Base-by-base conservation (phyloP, 805 yeast genomes). In the Ogataea polymorpha region DNA sequence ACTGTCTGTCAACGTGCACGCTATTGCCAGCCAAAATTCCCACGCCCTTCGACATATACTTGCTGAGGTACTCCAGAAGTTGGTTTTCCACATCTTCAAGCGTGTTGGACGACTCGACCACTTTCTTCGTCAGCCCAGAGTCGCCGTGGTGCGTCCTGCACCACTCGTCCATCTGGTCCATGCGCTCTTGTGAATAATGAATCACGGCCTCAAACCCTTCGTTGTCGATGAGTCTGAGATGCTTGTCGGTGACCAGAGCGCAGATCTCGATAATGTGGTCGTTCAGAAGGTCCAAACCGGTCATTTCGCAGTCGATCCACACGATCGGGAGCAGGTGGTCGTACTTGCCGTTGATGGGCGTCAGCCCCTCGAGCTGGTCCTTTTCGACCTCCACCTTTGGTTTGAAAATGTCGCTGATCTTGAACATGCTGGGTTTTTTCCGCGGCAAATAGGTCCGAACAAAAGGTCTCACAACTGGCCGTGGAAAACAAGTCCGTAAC, bases 231-330 rank as follows among this genome's bases (percentile, higher is more conserved):
- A 86, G 53, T 39, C 85, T 77, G 46, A 93, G 71, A 44, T 87
- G 67, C 8, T 86, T 88, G 56, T 91, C 96, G 2, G 99, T 93
- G 33, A 93, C 71, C 28, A 91, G 67, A 59, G 96, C 89, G 59
- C 96, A 87, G 20, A 93, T 81, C 63, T 93, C 99, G 45, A 93
- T 86, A 52, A 93, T 90, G 43, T 75, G 79, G 59, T 93, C 98
- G n/a, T 72, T 70, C 35, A 66, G 62, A n/a, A 81, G 79, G 53
- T 91, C 84, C 28, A 93, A 67, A 0, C 99, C 99, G 0, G 99
- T 93, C 99, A 93, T 93, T 61, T 93, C 99, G 64, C 98, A 93
- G 65, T 93, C 99, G 13, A 93, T 74, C 99, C 99, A 93, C 4
- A 93, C 95, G 14, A 91, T 70, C 2, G 69, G 69, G 21, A 54